These are phyloP conservation scores for Cyberlindnera amylophila DNA, from an alignment of 805 yeast genomes.

Conservation along the genomic window DNA sequence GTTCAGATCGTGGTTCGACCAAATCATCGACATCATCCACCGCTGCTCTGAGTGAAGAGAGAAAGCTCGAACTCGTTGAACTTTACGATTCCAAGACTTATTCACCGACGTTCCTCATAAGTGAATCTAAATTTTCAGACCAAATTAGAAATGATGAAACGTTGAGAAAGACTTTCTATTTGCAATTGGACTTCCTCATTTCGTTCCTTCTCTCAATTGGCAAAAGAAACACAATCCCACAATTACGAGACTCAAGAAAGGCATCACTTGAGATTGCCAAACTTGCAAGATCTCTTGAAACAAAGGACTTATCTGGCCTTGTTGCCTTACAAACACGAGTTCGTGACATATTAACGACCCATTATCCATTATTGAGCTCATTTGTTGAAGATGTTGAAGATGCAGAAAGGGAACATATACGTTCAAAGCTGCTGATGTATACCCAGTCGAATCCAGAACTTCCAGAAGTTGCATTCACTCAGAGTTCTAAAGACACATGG, in stretches of 20 bases:
- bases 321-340: no score
- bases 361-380: no score
- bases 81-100: conserved; percentile 16
- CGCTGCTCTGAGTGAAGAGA: conserved; percentile 5
- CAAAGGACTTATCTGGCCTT: no score
- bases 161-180: conserved; percentile 16
- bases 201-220: not conserved
- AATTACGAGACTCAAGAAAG: not conserved
- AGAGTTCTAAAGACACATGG: not conserved
- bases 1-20: no score
- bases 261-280: not conserved
- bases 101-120: conserved; percentile 18
- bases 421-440: no score
- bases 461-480: not conserved
- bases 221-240: not conserved
- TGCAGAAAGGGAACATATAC: no score
- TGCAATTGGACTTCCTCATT: conserved; percentile 11
- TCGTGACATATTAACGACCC: no score
- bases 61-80: conserved; percentile 10
- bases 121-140: conserved; percentile 13
- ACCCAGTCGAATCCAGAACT: no score
- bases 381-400: no score
- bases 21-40: no score
- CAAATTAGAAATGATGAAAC: conserved; percentile 17
- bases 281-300: not conserved